These are phyloP conservation scores for Filobasidium wieringae DNA, from an alignment of 768 basidiomycete genomes.

Conservation along the genomic window DNA sequence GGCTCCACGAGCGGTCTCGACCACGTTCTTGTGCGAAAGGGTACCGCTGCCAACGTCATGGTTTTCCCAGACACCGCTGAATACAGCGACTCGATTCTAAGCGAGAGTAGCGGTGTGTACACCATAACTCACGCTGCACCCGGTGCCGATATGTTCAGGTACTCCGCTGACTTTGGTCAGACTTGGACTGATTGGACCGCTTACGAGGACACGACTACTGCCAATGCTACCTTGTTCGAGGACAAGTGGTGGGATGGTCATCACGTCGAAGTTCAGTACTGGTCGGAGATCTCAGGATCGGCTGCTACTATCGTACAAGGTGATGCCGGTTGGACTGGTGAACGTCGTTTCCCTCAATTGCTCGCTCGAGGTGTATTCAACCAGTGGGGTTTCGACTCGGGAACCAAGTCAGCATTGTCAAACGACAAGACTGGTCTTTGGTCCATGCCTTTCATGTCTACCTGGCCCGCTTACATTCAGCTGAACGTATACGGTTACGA, in stretches of 20 bases:
- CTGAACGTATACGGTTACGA: constrained; percentile 84
- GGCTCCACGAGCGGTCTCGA: no score
- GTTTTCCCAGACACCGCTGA: constrained; percentile 68
- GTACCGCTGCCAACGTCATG: constrained; percentile 60
- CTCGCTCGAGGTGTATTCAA: constrained; percentile 84
- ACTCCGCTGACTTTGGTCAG: constrained; percentile 72
- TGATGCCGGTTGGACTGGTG: constrained; percentile 52
- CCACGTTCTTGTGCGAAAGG: constrained; percentile 71
- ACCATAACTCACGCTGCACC: constrained; percentile 68
- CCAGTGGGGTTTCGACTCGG: constrained; percentile 79
- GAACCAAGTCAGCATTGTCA: constrained; percentile 58
- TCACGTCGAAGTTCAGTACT: constrained; percentile 86
- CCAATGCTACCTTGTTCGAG: constrained; percentile 52
- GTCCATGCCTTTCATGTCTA: constrained; percentile 54
- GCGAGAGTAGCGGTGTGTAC: constrained; percentile 51
- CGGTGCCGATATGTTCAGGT: constrained; percentile 78
- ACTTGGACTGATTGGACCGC: constrained; percentile 69
- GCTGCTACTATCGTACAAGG: constrained; percentile 62
- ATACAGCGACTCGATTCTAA: constrained; percentile 49
- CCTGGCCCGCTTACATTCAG: constrained; percentile 82
- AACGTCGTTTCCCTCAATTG: constrained; percentile 74
- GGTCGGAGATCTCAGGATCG: constrained; percentile 57
- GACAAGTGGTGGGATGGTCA: constrained; percentile 62
- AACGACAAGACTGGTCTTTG: constrained; percentile 20
- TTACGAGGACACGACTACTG: constrained; percentile 62